Conservation (phyloP, 345 rosid species). For the Populus simonii region DNA sequence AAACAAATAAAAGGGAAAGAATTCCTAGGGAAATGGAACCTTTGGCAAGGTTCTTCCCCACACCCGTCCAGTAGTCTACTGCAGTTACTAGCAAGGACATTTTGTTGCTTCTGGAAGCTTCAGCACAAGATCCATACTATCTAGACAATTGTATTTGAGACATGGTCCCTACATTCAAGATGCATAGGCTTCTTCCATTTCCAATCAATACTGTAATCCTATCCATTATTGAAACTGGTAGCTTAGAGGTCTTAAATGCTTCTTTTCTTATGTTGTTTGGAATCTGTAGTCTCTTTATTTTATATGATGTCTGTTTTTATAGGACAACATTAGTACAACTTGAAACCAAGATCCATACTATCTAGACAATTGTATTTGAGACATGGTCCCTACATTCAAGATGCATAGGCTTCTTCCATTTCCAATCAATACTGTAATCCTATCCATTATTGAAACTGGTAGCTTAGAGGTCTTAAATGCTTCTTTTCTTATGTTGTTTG, state of each 20-base stretch:
- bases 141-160: not conserved
- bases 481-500: not conserved
- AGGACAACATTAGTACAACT: conserved; percentile 1
- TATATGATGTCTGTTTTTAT: conserved; percentile 1
- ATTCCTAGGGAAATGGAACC: not conserved
- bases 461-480: not conserved
- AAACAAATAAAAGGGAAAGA: not conserved
- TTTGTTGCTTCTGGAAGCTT: not conserved
- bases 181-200: not conserved
- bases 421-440: not conserved
- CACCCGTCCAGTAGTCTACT: too few species aligned
- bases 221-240: not conserved
- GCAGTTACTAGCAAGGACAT: not conserved
- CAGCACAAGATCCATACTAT: not conserved
- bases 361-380: not conserved
- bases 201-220: not conserved
- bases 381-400: not conserved
- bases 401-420: not conserved
- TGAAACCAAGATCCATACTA: not conserved
- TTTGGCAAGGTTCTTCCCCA: too few species aligned
- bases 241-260: not conserved
- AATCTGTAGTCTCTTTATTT: not conserved
- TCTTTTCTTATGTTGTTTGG: not conserved
- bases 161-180: not conserved
- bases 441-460: not conserved